phyloP scores from a whole-genome alignment of 2,329 filamentous ascomycete genomes.

The Atkinsonella texensis region DNA sequence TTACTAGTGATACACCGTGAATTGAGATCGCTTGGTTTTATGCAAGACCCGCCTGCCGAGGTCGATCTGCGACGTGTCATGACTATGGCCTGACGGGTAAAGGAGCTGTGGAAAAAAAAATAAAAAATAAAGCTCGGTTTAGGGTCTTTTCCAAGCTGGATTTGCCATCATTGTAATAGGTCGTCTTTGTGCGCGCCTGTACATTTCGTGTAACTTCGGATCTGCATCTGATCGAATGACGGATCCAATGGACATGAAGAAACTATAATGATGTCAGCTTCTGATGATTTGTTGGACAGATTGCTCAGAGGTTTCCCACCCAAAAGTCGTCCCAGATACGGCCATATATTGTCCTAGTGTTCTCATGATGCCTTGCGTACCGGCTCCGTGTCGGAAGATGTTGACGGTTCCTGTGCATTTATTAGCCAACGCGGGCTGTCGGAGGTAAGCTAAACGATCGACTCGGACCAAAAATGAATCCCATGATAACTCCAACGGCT shows the following conservation, averaged over 20 bases:
- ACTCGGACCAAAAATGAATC: slow-evolving; percentile 82
- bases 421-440: not conserved
- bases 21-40: not conserved
- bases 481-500: slow-evolving; percentile 95
- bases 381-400: slow-evolving; percentile 90
- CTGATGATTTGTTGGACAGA: not conserved
- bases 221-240: slow-evolving; percentile 89
- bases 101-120: too few relatives aligned
- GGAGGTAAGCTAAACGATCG: not conserved
- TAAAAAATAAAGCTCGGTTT: not conserved
- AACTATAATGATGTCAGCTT: slow-evolving; percentile 33
- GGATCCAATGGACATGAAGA: slow-evolving; percentile 98
- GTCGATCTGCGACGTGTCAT: not conserved
- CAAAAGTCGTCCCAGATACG: slow-evolving; percentile 89
- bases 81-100: too few relatives aligned
- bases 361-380: slow-evolving; percentile 84
- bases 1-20: not conserved
- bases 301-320: slow-evolving; percentile 39
- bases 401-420: slow-evolving; percentile 64
- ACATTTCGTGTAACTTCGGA: slow-evolving; percentile 61
- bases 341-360: slow-evolving; percentile 96
- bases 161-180: slow-evolving; percentile 50
- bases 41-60: slow-evolving; percentile 2
- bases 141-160: slow-evolving; percentile 20
- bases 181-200: slow-evolving; percentile 58